A percentile compares a stretch with the other conserved stretches of the same genome.
These are phyloP conservation scores for Hippophae tibetana DNA, from an alignment of 306 rosid genomes.

Conservation along the genomic window DNA sequence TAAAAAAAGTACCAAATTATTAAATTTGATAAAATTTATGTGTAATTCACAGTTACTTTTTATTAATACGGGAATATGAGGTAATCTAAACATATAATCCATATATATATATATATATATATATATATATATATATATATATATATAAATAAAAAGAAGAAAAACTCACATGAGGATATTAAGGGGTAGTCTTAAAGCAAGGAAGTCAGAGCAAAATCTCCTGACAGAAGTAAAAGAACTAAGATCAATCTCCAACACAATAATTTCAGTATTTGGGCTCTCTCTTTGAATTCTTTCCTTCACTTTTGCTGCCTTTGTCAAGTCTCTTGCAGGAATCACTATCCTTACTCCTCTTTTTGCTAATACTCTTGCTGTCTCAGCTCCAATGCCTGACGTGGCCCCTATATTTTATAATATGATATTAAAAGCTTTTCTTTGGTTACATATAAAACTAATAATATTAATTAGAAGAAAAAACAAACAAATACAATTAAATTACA, in stretches of 20 bases:
- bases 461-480: background rate
- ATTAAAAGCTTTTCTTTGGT: too few relatives aligned
- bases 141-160: background rate
- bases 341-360: conserved; percentile 90
- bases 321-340: conserved; percentile 76
- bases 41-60: too few relatives aligned
- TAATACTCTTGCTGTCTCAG: conserved; percentile 83
- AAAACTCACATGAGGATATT: conserved; percentile 70
- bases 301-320: conserved; percentile 53
- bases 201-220: conserved; percentile 57
- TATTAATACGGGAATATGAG: too few relatives aligned
- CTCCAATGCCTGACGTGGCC: conserved; percentile 88
- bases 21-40: too few relatives aligned
- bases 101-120: too few relatives aligned
- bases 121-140: too few relatives aligned
- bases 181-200: conserved; percentile 64
- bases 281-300: conserved; percentile 53
- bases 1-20: too few relatives aligned
- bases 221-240: conserved; percentile 76
- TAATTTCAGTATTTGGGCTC: conserved; percentile 62
- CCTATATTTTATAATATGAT: conserved; percentile 20
- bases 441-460: background rate
- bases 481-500: background rate
- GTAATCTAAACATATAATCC: too few relatives aligned
- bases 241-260: conserved; percentile 72